Evolutionary conservation across 768 basidiomycete genomes (phyloP).

Genomic region (Kwoniella pini): DNA sequence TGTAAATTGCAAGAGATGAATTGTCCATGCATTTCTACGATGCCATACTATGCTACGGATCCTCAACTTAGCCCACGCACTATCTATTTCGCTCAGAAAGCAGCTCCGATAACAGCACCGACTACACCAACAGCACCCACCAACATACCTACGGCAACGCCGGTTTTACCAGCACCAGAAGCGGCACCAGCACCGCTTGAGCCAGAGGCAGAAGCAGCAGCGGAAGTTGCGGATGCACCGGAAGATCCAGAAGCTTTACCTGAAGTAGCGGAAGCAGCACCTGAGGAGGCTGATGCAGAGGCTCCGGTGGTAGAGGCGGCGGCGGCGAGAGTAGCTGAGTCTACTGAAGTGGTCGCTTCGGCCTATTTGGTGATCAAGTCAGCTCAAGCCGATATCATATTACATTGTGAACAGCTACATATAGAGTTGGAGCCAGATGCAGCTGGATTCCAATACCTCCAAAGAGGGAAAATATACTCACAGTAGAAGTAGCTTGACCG

Average conservation of each 20-base stretch:
- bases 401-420: too few relatives aligned
- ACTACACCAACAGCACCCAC: conserved; percentile 41
- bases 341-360: conserved; percentile 65
- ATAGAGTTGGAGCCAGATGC: too few relatives aligned
- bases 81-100: conserved; percentile 9
- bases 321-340: conserved; percentile 63
- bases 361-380: conserved; percentile 8
- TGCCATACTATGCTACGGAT: not conserved
- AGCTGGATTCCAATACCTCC: too few relatives aligned
- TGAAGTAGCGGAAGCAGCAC: conserved; percentile 25
- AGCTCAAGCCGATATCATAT: not conserved
- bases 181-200: conserved; percentile 17
- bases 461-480: conserved; percentile 55
- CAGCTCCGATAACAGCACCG: conserved; percentile 42
- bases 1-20: not conserved
- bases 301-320: conserved; percentile 32
- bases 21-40: not conserved
- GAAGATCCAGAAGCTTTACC: conserved; percentile 30
- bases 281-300: conserved; percentile 25
- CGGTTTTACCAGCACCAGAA: conserved; percentile 21
- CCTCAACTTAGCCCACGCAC: not conserved
- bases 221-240: conserved; percentile 19
- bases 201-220: conserved; percentile 21
- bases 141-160: conserved; percentile 31
- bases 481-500: conserved; percentile 62